Base-by-base conservation (phyloP, 805 yeast genomes). In the Spathaspora sp. region DNA sequence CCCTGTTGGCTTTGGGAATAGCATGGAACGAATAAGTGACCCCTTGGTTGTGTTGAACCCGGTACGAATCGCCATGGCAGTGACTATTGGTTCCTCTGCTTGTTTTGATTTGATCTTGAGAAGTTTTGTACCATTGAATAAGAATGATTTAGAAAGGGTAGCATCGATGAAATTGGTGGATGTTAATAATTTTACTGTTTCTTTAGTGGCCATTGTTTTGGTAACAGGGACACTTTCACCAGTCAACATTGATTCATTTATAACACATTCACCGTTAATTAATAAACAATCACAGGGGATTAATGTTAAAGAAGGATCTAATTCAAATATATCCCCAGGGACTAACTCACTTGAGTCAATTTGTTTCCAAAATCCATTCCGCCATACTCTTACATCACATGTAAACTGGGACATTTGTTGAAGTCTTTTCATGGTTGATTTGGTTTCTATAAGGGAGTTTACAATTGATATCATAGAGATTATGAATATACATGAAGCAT, bases 151-250 rank as follows among this genome's bases (percentile, higher is more conserved):
- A 1, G 96, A 81, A 49, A 92, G 72, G n/a, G 74, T 69, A 12
- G 85, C 77, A 8, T 89, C 78, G 12, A 87, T 81, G 54, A 85
- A 82, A 57, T 83, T 85, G 26, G 26, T 23, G n/a, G 75, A 75
- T 2, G 82, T 73, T 47, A 89, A 66, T 18, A 73, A 72, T n/a
- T 69, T 69, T 40, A 90, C 79, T 0, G 85, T 76, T 8, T 85
- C 91, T 14, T 79, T 76, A 1, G 77, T 70, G 1, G 94, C 89
- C 1, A 88, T 79, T 10, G 75, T 55, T 65, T 94, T 94, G 0
- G 97, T 82, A 2, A 94, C 97, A 0, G 99, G 99, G 1, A 94
- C 97, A 49, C 97, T 90, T 66, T 94, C 99, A 40, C 99, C 99
- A 0, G 99, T 94, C 18, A 94, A 77, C 97, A 94, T 94, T 5